Base-by-base conservation (phyloP, 2,329 filamentous ascomycete species). In the Ophiognomonia clavigignenti-juglandacearum region DNA sequence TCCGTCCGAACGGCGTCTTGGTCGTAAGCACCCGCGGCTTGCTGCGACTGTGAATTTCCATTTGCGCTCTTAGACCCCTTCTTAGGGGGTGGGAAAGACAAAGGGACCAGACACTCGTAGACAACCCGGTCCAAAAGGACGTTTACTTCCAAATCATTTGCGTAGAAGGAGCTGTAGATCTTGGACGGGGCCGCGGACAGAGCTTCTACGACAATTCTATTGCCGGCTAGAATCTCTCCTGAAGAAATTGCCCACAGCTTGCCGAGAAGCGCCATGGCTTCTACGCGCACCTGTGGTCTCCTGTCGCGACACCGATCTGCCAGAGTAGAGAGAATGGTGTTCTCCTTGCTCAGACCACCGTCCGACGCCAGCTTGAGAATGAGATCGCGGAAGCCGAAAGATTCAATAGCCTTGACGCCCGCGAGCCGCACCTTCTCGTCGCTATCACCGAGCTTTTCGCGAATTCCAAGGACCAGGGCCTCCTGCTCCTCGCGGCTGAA, bases 231-330 rank as follows among this genome's bases (percentile, higher is more conserved):
- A 57, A 98, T 86, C 58, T 96, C 91, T 16, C 89, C 88, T 16
- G 85, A 82, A 11, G 88, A 92, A 16, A 95, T 91, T n/a, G 88
- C 91, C 93, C 93, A 98, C 23, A 97, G 83, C 52, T 84, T 88
- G 10, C 82, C 88, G 1, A 97, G 72, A 8, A 95, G 74, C 42
- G 83, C 85, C 80, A 96, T 95, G 20, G 89, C 91, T 57, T 92
- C 88, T 32, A 87, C 82, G 48, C 92, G 86, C 10, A 98, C 88
- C 35, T 80, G 73, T 13, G 84, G 80, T 62, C 86, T 92, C 53
- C 85, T 85, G 67, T 98, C 95, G 57, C 91, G 89, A 55, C 88
- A 89, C 54, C 93, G 82, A 60, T 96, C 90, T 23, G 88, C 88
- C 22, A 98, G 77, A 53, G 85, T 89, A 45, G 78, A 82, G 14